These are phyloP conservation scores for Acmispon strigosus DNA, from an alignment of 306 rosid genomes.

Conservation along the genomic window DNA sequence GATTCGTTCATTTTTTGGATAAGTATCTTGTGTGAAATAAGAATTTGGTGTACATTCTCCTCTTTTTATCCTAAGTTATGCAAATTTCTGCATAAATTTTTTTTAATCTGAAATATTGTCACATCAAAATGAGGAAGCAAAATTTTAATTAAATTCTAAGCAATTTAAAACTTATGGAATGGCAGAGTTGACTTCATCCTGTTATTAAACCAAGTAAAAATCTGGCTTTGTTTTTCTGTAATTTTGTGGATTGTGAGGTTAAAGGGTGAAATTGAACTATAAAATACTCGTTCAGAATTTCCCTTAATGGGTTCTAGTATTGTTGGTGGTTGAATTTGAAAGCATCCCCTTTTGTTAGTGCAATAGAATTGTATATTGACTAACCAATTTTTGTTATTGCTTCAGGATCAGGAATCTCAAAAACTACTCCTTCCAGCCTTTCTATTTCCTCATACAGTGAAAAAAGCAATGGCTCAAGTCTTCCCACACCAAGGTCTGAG, in stretches of 20 bases:
- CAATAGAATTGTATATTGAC: neutral
- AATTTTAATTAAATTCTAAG: neutral
- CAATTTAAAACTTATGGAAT: neutral
- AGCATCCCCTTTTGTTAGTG: neutral
- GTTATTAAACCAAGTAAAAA: neutral
- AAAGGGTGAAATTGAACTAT: neutral
- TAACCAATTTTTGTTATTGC: conserved; percentile 5
- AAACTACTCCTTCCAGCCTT: conserved; percentile 38
- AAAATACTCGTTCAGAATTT: neutral
- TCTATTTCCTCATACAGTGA: conserved; percentile 47
- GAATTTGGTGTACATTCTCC: neutral
- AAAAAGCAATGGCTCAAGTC: conserved; percentile 44
- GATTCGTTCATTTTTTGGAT: neutral
- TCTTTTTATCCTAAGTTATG: neutral
- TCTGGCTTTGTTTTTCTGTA: neutral
- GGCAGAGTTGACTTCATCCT: neutral
- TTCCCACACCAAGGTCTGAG: conserved; percentile 76
- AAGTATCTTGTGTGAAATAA: neutral
- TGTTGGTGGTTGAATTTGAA: neutral
- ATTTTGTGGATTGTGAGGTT: neutral
- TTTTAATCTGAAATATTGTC: neutral
- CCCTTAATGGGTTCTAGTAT: neutral
- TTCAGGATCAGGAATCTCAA: conserved; percentile 42
- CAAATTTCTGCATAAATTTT: neutral
- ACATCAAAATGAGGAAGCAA: neutral